A percentile compares a stretch with the other conserved stretches of the same genome.
phyloP scores from a whole-genome alignment of 257 asterid species.

The Solanum chaucha region DNA sequence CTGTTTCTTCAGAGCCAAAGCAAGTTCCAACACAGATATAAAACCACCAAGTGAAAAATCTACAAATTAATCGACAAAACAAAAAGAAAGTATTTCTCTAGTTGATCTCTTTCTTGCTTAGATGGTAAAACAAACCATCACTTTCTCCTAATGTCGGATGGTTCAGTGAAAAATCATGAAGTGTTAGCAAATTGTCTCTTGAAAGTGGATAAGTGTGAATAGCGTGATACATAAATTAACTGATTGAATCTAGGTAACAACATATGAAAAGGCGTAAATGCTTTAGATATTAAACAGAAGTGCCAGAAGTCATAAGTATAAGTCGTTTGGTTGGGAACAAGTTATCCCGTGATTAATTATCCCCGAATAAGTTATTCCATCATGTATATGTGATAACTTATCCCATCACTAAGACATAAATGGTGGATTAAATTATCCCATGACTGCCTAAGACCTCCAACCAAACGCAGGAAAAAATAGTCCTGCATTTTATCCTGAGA shows the following conservation, averaged over 20 bases:
- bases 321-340: neutral
- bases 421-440: no score
- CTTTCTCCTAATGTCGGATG: neutral
- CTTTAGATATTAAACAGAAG: neutral
- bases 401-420: no score
- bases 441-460: no score
- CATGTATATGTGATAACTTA: no score
- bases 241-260: neutral
- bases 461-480: no score
- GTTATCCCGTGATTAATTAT: no score
- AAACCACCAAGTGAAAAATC: neutral
- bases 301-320: neutral
- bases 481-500: no score
- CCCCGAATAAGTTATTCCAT: no score
- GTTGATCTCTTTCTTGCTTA: neutral
- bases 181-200: neutral
- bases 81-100: neutral
- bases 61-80: neutral
- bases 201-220: neutral
- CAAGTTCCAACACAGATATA: neutral
- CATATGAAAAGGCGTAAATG: neutral
- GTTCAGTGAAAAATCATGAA: neutral
- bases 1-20: neutral
- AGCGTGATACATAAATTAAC: neutral
- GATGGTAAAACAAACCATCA: neutral